A percentile compares a stretch with the other conserved stretches of the same genome.
phyloP scores from a whole-genome alignment of 1,284 basidiomycete genomes.

The Cronartium quercuum region DNA sequence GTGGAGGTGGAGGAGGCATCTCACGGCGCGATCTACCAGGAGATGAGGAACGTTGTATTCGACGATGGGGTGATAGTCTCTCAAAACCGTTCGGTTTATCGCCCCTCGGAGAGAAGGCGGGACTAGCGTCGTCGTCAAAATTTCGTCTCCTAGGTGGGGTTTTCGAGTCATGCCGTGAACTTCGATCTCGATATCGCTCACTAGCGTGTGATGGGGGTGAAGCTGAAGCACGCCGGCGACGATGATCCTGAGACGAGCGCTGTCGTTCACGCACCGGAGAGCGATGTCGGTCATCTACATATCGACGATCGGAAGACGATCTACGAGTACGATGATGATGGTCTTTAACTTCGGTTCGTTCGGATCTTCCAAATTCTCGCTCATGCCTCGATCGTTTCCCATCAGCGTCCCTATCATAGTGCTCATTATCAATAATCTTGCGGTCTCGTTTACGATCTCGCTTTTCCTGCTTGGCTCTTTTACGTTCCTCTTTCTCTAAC shows the following conservation, averaged over 20 bases:
- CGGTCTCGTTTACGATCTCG: constrained; percentile 11
- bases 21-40: neutral
- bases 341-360: neutral
- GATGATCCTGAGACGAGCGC: constrained; percentile 20
- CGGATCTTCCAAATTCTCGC: neutral
- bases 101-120: neutral
- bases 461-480: neutral
- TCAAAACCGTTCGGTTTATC: constrained; percentile 5
- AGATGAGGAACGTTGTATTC: no score
- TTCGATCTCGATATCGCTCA: neutral
- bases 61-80: no score
- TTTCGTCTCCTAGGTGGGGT: neutral
- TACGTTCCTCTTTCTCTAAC: constrained; percentile 20
- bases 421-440: neutral
- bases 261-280: no score
- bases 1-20: neutral
- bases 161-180: neutral
- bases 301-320: constrained; percentile 1
- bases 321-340: neutral
- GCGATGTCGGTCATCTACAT: neutral
- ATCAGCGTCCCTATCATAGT: neutral
- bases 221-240: constrained; percentile 5
- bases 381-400: neutral
- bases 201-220: constrained; percentile 2
- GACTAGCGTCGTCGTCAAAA: neutral